Base-by-base conservation (phyloP, 2,329 filamentous ascomycete genomes). In the Pyrenochaeta sp. region DNA sequence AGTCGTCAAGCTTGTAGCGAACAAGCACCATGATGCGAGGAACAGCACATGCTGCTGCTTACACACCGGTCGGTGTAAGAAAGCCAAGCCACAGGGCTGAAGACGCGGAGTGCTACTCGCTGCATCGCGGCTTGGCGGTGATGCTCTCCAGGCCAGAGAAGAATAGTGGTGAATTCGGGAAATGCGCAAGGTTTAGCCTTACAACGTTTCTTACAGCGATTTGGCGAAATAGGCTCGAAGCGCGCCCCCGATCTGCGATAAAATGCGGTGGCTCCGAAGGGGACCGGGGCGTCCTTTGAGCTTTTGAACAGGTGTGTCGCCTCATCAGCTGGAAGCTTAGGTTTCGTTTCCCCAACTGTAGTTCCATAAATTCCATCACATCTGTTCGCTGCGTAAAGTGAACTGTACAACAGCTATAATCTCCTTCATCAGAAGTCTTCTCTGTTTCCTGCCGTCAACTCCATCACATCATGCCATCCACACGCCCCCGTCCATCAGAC, bases 391-490 rank as follows among this genome's bases (percentile, higher is more conserved):
- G 9, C 20, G 8, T 19, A 7, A 19, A 27, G 10, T 10, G 6
- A 7, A n/a, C 19, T 17, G 14, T 34, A 13, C 11, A 35, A n/a
- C n/a, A n/a, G n/a, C n/a, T n/a, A n/a, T n/a, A n/a, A n/a, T n/a
- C n/a, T n/a, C n/a, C n/a, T n/a, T n/a, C n/a, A n/a, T n/a, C n/a
- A n/a, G n/a, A n/a, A n/a, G n/a, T n/a, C 13, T 3, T 13, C 18
- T 22, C 31, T 22, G n/a, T 3, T 17, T 11, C 17, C 11, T 11
- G 6, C 20, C n/a, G 7, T 18, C 32, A 14, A 7, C 7, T 23
- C 20, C 20, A 35, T 20, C 29, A 23, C n/a, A 35, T 4, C 9
- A 51, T 51, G 48, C 39, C 43, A 24, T 26, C 36, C 19, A 41
- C 43, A 8, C 36, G 36, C 4, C 29, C 36, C 20, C 23, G 34